Base-by-base conservation (phyloP, 2,329 filamentous ascomycete genomes). In the Pseudocercospora eumusae region DNA sequence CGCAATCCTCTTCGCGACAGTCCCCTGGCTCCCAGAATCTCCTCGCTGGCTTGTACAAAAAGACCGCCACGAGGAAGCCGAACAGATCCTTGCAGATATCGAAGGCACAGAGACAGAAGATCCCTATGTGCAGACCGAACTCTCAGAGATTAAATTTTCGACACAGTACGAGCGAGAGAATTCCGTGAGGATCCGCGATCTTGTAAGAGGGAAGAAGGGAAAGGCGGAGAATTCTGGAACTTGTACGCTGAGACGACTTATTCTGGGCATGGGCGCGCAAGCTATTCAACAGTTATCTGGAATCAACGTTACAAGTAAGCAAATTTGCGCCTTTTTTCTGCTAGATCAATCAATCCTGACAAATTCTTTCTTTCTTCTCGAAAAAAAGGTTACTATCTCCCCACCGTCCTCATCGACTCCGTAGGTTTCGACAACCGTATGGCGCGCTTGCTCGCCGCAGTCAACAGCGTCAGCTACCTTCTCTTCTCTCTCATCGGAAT, bases 391-490 rank as follows among this genome's bases (percentile, higher is more conserved):
- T 33, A 83, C 64, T 85, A 83, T 60, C 74, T 87, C 0, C 84
- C 84, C 0, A 85, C 85, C 40, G 83, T 88, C 0, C 79, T 88
- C 7, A 86, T 84, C 58, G 71, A 83, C 50, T 83, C 79, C 6
- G 83, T 88, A 7, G 84, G 84, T 0, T 78, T 86, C 25, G 73
- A 73, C 28, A 78, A 85, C 61, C 77, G 77, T 44, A 79, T 82
- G 68, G 80, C 82, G 2, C 78, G 84, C 4, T 73, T 88, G 0
- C 76, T 88, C 18, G 81, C 84, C 1, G 85, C 82, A 1, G 81
- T 82, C 61, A 87, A 82, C 64, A 77, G 77, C 1, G 77, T 82
- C 18, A 78, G 75, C 18, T 83, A 83, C 64, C 75, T 83, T 1
- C 69, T 83, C 27, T 82, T 81, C 69, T 78, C 78, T 0, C 70